Base-by-base conservation (phyloP, 495 filamentous ascomycete species). In the Trichoderma erinaceum region DNA sequence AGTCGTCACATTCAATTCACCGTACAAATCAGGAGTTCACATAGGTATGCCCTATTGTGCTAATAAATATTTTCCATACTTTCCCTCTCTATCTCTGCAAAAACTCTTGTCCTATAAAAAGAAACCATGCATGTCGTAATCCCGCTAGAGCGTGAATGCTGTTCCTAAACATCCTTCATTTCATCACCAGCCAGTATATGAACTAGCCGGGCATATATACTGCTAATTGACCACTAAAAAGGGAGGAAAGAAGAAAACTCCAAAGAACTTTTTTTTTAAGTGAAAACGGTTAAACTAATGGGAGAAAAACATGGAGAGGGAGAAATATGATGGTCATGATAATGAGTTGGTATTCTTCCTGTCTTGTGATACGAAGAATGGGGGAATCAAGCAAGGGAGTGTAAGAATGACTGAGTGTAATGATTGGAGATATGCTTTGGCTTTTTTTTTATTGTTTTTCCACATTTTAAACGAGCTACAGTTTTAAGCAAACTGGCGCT, bases 401-500 rank as follows among this genome's bases (percentile, higher is more conserved):
- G 56, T 61, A 32, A 15, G 56, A 61, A 61, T 35, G 25, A 13
- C 16, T 29, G 27, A 61, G 29, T 27, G 56, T 32, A 32, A 25
- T 61, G 12, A 61, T 61, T 21, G 25, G 16, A n/a, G 0, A 38
- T 38, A 10, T 38, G 4, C 7, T 38, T 38, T 38, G 35, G 35
- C 35, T 38, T 38, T 38, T 38, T 38, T 38, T 35, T 35, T 35
- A 3, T 35, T 35, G 2, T 35, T 35, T 52, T 21, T 52, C 21
- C 48, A 43, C 5, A 11, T 41, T 41, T 16, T 56, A 18, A 35
- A 67, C 15, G 29, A 43, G 68, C 27, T 52, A n/a, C 32, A 11
- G 18, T 32, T 58, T 76, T 68, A 78, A 18, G 71, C 73, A 48
- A 84, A 80, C 65, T 84, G 81, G 70, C 87, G 88, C 74, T 88